A percentile compares a stretch with the other conserved stretches of the same genome.
Conservation (phyloP, 2,329 filamentous ascomycete species). For the Fusarium albidum region DNA sequence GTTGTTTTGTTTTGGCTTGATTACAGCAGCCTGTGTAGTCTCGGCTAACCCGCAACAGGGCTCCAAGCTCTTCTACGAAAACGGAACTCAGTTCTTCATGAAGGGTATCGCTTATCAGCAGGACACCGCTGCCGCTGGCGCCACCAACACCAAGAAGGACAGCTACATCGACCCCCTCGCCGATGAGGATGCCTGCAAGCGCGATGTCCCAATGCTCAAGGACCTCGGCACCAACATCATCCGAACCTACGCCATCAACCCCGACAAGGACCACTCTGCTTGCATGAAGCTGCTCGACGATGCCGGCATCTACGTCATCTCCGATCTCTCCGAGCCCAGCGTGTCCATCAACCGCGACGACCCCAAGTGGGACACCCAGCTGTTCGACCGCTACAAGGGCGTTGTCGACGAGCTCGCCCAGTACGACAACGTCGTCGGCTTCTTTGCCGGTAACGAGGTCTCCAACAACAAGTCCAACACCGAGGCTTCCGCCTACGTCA, state of each 20-base stretch:
- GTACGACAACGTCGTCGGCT: slow-evolving; percentile 93
- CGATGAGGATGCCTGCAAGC: slow-evolving; percentile 74
- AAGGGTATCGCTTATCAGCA: slow-evolving; percentile 96
- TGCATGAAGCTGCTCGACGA: slow-evolving; percentile 87
- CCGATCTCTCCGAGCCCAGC: slow-evolving; percentile 84
- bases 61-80: slow-evolving; percentile 89
- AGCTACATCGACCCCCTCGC: slow-evolving; percentile 86
- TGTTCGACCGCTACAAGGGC: slow-evolving; percentile 81
- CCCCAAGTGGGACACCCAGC: slow-evolving; percentile 79
- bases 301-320: slow-evolving; percentile 93
- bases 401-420: slow-evolving; percentile 84
- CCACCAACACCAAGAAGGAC: slow-evolving; percentile 51
- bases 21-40: not conserved
- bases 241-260: slow-evolving; percentile 93
- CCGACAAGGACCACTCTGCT: slow-evolving; percentile 75
- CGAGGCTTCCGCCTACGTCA: slow-evolving; percentile 89
- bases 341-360: slow-evolving; percentile 85
- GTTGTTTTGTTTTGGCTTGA: not conserved
- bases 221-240: slow-evolving; percentile 89
- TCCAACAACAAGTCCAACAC: slow-evolving; percentile 91
- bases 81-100: slow-evolving; percentile 76
- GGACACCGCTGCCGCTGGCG: slow-evolving; percentile 68
- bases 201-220: slow-evolving; percentile 83
- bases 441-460: slow-evolving; percentile 99
- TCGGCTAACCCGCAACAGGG: slow-evolving; percentile 56